Conservation (phyloP, 2,329 filamentous ascomycete species). For the Phaeophleospora eucalypticola region DNA sequence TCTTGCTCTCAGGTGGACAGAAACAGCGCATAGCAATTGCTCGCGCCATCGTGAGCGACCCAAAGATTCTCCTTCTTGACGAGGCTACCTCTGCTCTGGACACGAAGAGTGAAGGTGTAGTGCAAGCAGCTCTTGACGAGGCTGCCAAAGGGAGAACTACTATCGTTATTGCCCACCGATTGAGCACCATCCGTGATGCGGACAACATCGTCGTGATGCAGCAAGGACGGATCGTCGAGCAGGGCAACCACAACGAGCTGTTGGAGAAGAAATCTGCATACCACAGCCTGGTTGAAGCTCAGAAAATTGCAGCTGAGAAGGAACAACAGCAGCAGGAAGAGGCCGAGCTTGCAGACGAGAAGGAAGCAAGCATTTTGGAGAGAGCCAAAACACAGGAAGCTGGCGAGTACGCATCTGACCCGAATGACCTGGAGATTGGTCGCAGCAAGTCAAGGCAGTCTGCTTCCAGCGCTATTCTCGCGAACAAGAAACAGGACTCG, state of each 20-base stretch:
- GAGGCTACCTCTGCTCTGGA: conserved; percentile 93
- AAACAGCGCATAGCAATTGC: conserved; percentile 94
- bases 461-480: conserved; percentile 66
- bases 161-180: conserved; percentile 89
- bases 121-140: conserved; percentile 85
- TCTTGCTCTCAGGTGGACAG: conserved; percentile 88
- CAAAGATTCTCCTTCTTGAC: conserved; percentile 86
- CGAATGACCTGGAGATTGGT: conserved; percentile 60
- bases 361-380: conserved; percentile 27
- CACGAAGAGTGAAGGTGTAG: conserved; percentile 89
- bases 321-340: conserved; percentile 34
- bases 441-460: conserved; percentile 51
- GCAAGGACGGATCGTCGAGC: conserved; percentile 80
- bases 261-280: conserved; percentile 70
- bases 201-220: conserved; percentile 96
- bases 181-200: conserved; percentile 90
- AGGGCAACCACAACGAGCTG: conserved; percentile 80
- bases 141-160: conserved; percentile 85
- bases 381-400: conserved; percentile 19
- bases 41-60: conserved; percentile 82
- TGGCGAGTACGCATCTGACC: conserved; percentile 46
- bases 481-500: conserved; percentile 38
- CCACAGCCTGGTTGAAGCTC: conserved; percentile 79
- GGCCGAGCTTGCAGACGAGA: conserved; percentile 27
- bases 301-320: conserved; percentile 67